Base-by-base conservation (phyloP, 345 rosid species). In the Dovyalis caffra region DNA sequence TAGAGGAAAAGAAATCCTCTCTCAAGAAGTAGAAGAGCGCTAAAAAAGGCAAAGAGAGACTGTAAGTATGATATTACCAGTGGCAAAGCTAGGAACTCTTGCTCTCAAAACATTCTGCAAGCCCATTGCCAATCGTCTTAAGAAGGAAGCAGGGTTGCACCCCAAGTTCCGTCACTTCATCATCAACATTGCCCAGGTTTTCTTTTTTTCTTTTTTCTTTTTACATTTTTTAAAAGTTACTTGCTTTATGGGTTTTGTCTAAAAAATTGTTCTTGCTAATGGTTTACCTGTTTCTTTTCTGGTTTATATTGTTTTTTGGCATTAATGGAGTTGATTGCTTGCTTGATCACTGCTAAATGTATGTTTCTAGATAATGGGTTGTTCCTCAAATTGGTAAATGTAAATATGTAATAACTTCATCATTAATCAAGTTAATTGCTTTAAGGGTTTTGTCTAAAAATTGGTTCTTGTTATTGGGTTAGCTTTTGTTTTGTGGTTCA, bases 91-190 rank as follows among this genome's bases (percentile, higher is more conserved):
- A 63, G 97, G 98, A 58, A 85, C 93, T n/a, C 91, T 91, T 45
- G 91, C 91, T 20, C 83, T 91, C 25, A 91, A 79, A 78, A 91
- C 97, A 65, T 16, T 81, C 32, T 83, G 91, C 82, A 91, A 94
- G 82, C 98, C 97, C 80, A 81, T 94, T 28, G 95, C 97, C 69
- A 89, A 83, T 79, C 89, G 91, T 32, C 89, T 94, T 73, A 94
- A 94, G 83, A 89, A 86, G 69, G 87, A 89, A 78, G 97, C 97
- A 34, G 87, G 90, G 2, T 66, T 82, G 23, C 88, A 86, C 78
- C 93, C 95, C 58, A 83, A 75, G 73, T 91, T 91, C 83, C 92
- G 98, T 49, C 88, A 83, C 79, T 72, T 85, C 78, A 93, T 91
- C 82, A 79, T 91, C 86, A 83, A 85, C 79, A 69, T 94, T 68